Base-by-base conservation (phyloP, 495 filamentous ascomycete species). In the Aspergillus baeticus region DNA sequence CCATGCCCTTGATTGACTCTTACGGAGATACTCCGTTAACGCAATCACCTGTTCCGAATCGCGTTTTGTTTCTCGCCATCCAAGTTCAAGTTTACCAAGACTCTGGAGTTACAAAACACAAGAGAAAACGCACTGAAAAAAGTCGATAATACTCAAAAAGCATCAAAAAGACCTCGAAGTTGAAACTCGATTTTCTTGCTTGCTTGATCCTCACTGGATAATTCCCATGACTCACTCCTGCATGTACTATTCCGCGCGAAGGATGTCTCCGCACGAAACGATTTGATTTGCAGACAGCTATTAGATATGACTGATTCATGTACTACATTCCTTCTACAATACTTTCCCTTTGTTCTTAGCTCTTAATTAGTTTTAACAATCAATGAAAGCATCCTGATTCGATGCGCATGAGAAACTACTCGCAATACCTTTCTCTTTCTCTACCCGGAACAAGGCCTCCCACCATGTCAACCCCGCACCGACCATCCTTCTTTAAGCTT, bases 181-280 rank as follows among this genome's bases (percentile, higher is more conserved):
- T 29, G 8, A 29, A 8, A 3, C 26, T 29, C 26, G 26, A 8
- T 3, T 29, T 29, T 29, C 26, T 29, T 29, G 26, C 26, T 29
- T 29, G 26, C 26, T 29, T 29, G 26, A 29, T 29, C 10, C 15
- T 42, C 14, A 42, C 15, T 42, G 38, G 38, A 42, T 18, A 42
- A 18, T 42, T 20, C 38, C 5, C 21, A 22, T 45, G 43, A 45
- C 6, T 45, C 43, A 45, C 43, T 45, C 21, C 23, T 53, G 36
- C 21, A 29, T 3, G 11, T 14, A 38, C 36, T 14, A 38, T 14
- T 6, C 20, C 18, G 20, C 43, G 15, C 21, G 43, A 45, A 45
- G 20, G 21, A 45, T 23, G 39, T 35, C 54, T 35, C 54, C 54
- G 51, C 51, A 53, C 42, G 6, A 37, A 53, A 43, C 11, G 51